phyloP scores from a whole-genome alignment of 495 filamentous ascomycete genomes.

The Neurospora terricola region DNA sequence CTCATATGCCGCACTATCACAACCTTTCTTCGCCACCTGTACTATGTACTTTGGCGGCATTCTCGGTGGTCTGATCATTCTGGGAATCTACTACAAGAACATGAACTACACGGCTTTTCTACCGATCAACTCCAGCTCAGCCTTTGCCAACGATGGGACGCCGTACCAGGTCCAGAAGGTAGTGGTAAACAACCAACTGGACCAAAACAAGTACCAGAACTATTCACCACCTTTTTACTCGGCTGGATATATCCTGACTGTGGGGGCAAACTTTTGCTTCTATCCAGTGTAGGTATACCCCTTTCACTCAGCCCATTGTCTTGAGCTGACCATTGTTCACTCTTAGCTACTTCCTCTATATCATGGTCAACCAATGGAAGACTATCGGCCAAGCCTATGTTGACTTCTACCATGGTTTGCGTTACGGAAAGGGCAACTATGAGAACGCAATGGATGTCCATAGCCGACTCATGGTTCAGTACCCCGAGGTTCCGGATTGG shows the following conservation, averaged over 20 bases:
- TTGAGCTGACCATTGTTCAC: not conserved
- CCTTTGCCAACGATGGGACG: conserved; percentile 46
- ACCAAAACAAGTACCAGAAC: conserved; percentile 36
- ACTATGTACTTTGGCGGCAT: conserved; percentile 18
- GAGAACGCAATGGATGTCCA: conserved; percentile 51
- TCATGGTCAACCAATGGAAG: conserved; percentile 44
- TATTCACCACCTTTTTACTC: conserved; percentile 55
- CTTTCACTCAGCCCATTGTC: not conserved
- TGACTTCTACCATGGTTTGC: conserved; percentile 34
- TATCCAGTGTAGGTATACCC: conserved; percentile 28
- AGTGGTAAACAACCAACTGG: conserved; percentile 39
- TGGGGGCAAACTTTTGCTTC: conserved; percentile 50
- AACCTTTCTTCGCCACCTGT: conserved; percentile 25
- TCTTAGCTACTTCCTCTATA: conserved; percentile 38
- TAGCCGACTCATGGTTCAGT: conserved; percentile 47
- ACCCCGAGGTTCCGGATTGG: conserved; percentile 50
- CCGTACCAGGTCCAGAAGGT: conserved; percentile 44
- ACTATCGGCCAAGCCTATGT: conserved; percentile 20
- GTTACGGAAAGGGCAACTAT: conserved; percentile 35
- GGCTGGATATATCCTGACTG: conserved; percentile 47
- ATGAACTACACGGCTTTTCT: conserved; percentile 42
- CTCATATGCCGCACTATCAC: conserved; percentile 22
- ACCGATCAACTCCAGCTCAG: conserved; percentile 35
- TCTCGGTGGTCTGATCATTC: conserved; percentile 29
- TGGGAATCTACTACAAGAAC: conserved; percentile 43